Evolutionary conservation across 148 eudicot species (phyloP).

Genomic region (Vaccinium vitisidaea): DNA sequence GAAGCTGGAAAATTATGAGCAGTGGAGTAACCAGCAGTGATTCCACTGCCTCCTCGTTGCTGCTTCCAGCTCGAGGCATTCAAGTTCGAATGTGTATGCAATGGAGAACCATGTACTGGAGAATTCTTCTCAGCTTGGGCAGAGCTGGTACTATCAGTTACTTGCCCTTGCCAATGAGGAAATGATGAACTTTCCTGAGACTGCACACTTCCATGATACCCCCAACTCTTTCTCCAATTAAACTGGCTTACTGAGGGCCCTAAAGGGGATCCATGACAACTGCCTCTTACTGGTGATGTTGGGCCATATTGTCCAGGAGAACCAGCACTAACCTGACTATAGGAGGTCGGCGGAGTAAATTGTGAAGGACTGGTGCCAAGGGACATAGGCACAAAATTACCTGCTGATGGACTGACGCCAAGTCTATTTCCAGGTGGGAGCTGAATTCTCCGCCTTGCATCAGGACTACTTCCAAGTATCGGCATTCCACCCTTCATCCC

Average conservation of each 20-base stretch:
- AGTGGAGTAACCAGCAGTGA: slow-evolving; percentile 33
- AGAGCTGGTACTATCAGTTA: slow-evolving; percentile 35
- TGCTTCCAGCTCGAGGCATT: slow-evolving; percentile 50
- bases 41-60: slow-evolving; percentile 46
- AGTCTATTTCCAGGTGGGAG: slow-evolving; percentile 59
- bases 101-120: slow-evolving; percentile 38
- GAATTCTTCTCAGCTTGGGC: slow-evolving; percentile 58
- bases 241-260: slow-evolving; percentile 71
- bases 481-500: slow-evolving; percentile 68
- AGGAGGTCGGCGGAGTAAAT: slow-evolving; percentile 81
- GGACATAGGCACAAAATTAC: slow-evolving; percentile 78
- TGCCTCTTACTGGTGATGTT: slow-evolving; percentile 74
- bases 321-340: slow-evolving; percentile 52
- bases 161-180: slow-evolving; percentile 57
- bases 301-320: slow-evolving; percentile 89
- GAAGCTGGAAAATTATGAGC: slow-evolving; percentile 34
- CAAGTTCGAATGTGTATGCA: slow-evolving; percentile 51
- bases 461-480: slow-evolving; percentile 85
- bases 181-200: slow-evolving; percentile 57
- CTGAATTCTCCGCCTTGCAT: slow-evolving; percentile 60
- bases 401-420: slow-evolving; percentile 75
- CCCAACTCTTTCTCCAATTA: slow-evolving; percentile 68
- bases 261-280: slow-evolving; percentile 80
- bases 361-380: slow-evolving; percentile 99
- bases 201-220: slow-evolving; percentile 51